A percentile compares a stretch with the other conserved stretches of the same genome.
Evolutionary conservation across 1,284 basidiomycete species (phyloP).

Genomic region (Ganoderma lucidum): DNA sequence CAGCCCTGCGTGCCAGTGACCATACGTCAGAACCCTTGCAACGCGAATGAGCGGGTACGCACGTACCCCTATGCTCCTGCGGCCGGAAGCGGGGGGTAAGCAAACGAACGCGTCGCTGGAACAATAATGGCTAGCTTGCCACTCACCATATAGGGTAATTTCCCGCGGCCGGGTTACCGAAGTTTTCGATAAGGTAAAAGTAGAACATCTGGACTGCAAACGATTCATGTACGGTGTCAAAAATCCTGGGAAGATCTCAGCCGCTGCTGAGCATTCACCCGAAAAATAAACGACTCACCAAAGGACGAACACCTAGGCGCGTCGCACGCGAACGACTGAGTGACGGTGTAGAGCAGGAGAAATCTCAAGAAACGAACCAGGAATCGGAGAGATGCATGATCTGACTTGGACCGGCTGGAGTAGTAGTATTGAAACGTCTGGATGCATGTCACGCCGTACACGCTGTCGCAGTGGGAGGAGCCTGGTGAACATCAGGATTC

Average conservation of each 20-base stretch:
- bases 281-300: background rate
- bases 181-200: conserved; percentile 1
- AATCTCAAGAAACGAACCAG: background rate
- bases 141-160: background rate
- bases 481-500: background rate
- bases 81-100: background rate
- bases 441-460: background rate
- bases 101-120: background rate
- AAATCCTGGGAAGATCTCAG: background rate
- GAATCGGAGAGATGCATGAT: background rate
- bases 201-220: background rate
- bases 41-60: background rate
- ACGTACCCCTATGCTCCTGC: background rate
- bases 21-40: background rate
- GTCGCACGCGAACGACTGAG: background rate
- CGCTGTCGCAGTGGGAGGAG: background rate
- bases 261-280: background rate
- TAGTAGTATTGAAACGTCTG: conserved; percentile 2
- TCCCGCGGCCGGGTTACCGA: background rate
- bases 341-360: background rate
- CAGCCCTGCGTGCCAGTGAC: background rate
- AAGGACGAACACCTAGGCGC: background rate
- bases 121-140: background rate
- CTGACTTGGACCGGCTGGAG: background rate
- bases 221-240: background rate